These are phyloP conservation scores for Cystobasidium pallidum DNA, from an alignment of 1,284 basidiomycete genomes.

Conservation along the genomic window DNA sequence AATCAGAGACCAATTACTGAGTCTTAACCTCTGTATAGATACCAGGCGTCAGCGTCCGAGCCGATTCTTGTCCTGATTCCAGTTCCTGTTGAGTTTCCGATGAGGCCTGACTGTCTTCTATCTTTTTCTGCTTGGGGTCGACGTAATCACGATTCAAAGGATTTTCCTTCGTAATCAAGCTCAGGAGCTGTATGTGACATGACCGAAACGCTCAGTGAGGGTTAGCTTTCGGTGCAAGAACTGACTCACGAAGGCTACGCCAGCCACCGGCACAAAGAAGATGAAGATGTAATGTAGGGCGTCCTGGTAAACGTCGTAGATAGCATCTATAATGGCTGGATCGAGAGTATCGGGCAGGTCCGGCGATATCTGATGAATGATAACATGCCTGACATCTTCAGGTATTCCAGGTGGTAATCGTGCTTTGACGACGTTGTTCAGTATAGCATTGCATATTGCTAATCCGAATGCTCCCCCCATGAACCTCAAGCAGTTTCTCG, in stretches of 20 bases:
- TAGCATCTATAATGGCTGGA: not conserved
- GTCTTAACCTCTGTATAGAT: not conserved
- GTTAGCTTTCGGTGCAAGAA: no score
- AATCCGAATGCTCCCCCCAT: slow-evolving; percentile 68
- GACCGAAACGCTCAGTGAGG: no score
- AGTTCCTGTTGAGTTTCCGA: slow-evolving; percentile 4
- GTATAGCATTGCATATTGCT: slow-evolving; percentile 58
- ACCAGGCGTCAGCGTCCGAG: slow-evolving; percentile 3
- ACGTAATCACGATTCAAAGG: slow-evolving; percentile 25
- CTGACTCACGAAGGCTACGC: slow-evolving; percentile 27
- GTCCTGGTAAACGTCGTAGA: slow-evolving; percentile 34
- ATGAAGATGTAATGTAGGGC: slow-evolving; percentile 41
- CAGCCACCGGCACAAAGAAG: slow-evolving; percentile 27
- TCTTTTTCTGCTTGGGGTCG: slow-evolving; percentile 1
- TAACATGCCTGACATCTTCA: slow-evolving; percentile 10
- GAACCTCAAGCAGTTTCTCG: slow-evolving; percentile 69
- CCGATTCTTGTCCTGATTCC: not conserved
- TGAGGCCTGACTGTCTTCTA: not conserved
- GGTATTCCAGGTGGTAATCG: slow-evolving; percentile 31
- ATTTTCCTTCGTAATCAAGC: slow-evolving; percentile 16
- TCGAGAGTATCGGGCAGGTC: slow-evolving; percentile 15
- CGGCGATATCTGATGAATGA: slow-evolving; percentile 25
- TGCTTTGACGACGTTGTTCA: slow-evolving; percentile 29
- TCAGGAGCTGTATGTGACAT: slow-evolving; percentile 26
- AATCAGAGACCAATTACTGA: not conserved